Percentiles rank a stretch among this genome's conserved stretches.
Conservation (phyloP, 305 asterid species). For the Andrographis paniculata region DNA sequence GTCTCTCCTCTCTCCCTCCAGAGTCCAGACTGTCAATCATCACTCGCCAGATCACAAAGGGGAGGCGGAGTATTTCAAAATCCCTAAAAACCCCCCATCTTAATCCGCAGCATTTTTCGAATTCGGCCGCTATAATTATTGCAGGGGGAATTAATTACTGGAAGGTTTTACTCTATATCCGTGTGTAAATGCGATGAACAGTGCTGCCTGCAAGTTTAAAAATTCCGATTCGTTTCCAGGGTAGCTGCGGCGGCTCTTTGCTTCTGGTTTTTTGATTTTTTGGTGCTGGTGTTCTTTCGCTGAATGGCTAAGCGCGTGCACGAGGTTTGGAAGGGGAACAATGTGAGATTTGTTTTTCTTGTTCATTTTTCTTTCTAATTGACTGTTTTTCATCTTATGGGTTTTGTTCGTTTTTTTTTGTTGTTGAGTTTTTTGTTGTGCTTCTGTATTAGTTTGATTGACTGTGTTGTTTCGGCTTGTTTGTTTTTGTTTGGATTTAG, state of each 20-base stretch:
- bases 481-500: slow-evolving; percentile 9
- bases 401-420: slow-evolving; percentile 13
- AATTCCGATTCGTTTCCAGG: slow-evolving; percentile 47
- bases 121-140: slow-evolving; percentile 28
- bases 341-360: slow-evolving; percentile 51
- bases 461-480: slow-evolving; percentile 13
- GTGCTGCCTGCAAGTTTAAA: slow-evolving; percentile 34
- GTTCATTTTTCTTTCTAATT: slow-evolving; percentile 15
- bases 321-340: slow-evolving; percentile 93
- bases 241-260: slow-evolving; percentile 20
- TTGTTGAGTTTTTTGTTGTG: slow-evolving; percentile 15
- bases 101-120: slow-evolving; percentile 24
- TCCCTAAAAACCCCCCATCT: slow-evolving; percentile 28
- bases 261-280: slow-evolving; percentile 15
- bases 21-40: slow-evolving; percentile 24
- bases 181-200: slow-evolving; percentile 27
- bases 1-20: no score
- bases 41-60: slow-evolving; percentile 21
- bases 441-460: slow-evolving; percentile 13
- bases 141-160: slow-evolving; percentile 20
- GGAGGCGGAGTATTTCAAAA: slow-evolving; percentile 27
- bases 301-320: slow-evolving; percentile 88
- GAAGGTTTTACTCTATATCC: neutral
- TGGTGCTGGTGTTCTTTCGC: slow-evolving; percentile 10
- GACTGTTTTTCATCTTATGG: slow-evolving; percentile 18